Base-by-base conservation (phyloP, 2,329 filamentous ascomycete species). In the Trichoderma koningiopsis region DNA sequence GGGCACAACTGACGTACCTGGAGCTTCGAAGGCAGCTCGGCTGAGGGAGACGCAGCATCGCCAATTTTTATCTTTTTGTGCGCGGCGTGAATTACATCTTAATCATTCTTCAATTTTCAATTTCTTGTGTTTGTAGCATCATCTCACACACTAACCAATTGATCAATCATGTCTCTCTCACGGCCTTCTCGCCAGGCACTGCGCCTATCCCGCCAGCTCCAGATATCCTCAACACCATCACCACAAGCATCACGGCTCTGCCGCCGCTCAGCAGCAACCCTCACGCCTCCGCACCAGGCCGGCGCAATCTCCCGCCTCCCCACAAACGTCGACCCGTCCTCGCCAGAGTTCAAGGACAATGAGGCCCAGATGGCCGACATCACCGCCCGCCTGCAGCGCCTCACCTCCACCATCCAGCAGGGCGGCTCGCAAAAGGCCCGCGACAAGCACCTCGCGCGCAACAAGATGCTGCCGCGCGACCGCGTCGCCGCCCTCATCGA, bases 381-480 rank as follows among this genome's bases (percentile, higher is more conserved):
- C 67, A 89, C 93, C 76, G 82, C 84, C 68, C 86, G 86, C 24
- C 85, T 98, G 75, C 86, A 90, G 70, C 83, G 85, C 65, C 84
- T 98, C 70, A 93, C 95, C 70, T 82, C 84, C 58, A 88, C 86
- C 73, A 91, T 93, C 68, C 88, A 93, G 62, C 85, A 87, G 72
- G 95, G 95, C 65, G 96, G 96, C 0, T 83, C 92, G 1, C 86
- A 90, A 69, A 96, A 96, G 79, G 92, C 95, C 4, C 86, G 92
- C 70, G 89, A 95, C 72, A 97, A 97, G 83, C 95, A 98, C 77
- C 81, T 96, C 27, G 88, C 90, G 40, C 86, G 94, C 74, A 92
- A 93, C 72, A 98, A 98, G 86, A 97, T 98, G 94, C 86, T 99
- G 68, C 93, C 94, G 2, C 85, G 96, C 72, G 95, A 98, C 79